Conservation (phyloP, 371 early-diverging fungal genomes). For the Rhizopus microsporus region DNA sequence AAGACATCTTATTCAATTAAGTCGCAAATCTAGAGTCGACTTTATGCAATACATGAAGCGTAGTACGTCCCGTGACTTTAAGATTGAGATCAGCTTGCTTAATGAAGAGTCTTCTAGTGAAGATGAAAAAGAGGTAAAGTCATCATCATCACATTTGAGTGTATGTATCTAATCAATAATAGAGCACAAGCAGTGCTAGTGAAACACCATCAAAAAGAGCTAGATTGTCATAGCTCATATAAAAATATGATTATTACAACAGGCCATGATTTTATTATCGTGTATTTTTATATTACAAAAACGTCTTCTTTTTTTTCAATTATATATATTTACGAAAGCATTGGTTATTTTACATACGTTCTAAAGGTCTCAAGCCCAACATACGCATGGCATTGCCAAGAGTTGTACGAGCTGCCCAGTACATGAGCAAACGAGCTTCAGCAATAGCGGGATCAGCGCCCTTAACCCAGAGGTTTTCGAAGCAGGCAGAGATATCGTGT, state of each 20-base stretch:
- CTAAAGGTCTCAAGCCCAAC: slow-evolving; percentile 79
- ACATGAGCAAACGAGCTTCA: slow-evolving; percentile 75
- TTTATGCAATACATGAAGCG: slow-evolving; percentile 70
- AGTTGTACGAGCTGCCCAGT: slow-evolving; percentile 74
- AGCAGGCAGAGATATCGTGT: slow-evolving; percentile 82
- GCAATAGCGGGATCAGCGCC: slow-evolving; percentile 82
- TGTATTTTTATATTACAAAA: slow-evolving; percentile 4
- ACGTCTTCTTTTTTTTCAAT: slow-evolving; percentile 1
- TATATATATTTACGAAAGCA: slow-evolving; percentile 4
- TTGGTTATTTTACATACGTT: slow-evolving; percentile 73
- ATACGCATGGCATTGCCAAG: slow-evolving; percentile 85
- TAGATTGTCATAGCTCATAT: neutral
- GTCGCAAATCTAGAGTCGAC: slow-evolving; percentile 65
- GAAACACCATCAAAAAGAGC: neutral
- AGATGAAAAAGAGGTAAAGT: slow-evolving; percentile 6
- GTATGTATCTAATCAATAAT: neutral
- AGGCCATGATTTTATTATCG: neutral
- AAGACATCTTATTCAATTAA: slow-evolving; percentile 61
- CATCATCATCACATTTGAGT: too few relatives aligned
- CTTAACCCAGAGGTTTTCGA: slow-evolving; percentile 85
- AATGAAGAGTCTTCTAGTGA: slow-evolving; percentile 3
- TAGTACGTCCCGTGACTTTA: slow-evolving; percentile 72
- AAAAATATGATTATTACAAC: neutral
- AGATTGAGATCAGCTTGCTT: slow-evolving; percentile 45
- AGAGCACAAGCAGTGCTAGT: neutral